These are phyloP conservation scores for Beta macrorhiza DNA, from an alignment of 179 eudicot genomes.

Conservation along the genomic window DNA sequence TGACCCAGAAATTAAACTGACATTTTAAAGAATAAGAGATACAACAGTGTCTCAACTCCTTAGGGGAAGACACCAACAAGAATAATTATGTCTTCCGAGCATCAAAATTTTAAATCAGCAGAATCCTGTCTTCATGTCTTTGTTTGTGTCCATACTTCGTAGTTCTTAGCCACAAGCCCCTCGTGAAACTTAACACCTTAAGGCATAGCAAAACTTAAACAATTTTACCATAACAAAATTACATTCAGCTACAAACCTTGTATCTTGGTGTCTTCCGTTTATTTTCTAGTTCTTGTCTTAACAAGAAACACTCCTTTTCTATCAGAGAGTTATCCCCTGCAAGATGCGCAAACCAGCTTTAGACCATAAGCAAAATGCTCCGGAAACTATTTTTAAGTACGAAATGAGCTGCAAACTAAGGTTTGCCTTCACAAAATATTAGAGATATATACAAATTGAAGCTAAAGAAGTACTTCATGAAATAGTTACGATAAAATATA, in stretches of 20 bases:
- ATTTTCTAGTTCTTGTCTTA: conserved; percentile 58
- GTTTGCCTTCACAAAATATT: neutral
- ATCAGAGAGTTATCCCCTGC: conserved; percentile 49
- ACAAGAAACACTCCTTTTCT: conserved; percentile 56
- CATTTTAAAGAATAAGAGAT: too few species aligned
- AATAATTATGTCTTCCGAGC: too few species aligned
- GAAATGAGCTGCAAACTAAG: neutral
- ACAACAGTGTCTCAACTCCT: too few species aligned
- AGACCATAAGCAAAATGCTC: conserved; percentile 18
- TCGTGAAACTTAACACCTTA: too few species aligned
- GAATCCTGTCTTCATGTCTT: too few species aligned
- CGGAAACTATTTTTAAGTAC: neutral
- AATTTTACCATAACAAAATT: neutral
- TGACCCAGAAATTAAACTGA: too few species aligned
- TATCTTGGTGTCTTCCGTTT: conserved; percentile 55
- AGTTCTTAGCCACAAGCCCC: too few species aligned
- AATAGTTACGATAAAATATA: neutral
- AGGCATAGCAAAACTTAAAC: neutral
- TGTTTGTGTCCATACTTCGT: too few species aligned
- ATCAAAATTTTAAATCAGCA: too few species aligned
- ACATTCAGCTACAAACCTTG: conserved; percentile 46
- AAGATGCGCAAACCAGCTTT: conserved; percentile 10
- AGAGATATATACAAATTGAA: neutral
- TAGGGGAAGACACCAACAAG: too few species aligned
- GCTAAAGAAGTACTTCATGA: neutral